These are phyloP conservation scores for Singerocomus inundabilis DNA, from an alignment of 1,284 basidiomycete species.

Conservation along the genomic window DNA sequence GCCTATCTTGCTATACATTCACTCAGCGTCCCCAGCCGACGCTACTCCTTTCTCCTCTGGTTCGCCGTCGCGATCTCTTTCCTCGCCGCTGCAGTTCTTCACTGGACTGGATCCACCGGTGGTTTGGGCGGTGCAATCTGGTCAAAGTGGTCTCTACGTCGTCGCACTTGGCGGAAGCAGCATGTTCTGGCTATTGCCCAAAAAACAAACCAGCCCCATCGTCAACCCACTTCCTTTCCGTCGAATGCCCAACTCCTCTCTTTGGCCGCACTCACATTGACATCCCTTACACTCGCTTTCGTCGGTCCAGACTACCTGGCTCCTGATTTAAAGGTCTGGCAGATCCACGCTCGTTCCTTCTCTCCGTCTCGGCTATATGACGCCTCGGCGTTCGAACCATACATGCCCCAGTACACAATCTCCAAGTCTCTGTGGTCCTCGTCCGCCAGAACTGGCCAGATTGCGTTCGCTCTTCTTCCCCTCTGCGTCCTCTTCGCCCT, in stretches of 20 bases:
- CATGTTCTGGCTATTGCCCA: slow-evolving; percentile 13
- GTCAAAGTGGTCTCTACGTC: slow-evolving; percentile 54
- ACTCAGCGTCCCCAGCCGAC: slow-evolving; percentile 48
- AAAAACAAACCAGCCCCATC: slow-evolving; percentile 35
- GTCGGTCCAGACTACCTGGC: slow-evolving; percentile 76
- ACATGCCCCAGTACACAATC: slow-evolving; percentile 60
- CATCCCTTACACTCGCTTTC: slow-evolving; percentile 48
- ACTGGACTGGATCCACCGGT: slow-evolving; percentile 41
- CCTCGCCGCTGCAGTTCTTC: slow-evolving; percentile 40
- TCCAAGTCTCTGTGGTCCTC: slow-evolving; percentile 77
- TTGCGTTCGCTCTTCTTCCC: slow-evolving; percentile 78
- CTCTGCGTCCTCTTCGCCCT: slow-evolving; percentile 76
- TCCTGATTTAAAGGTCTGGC: slow-evolving; percentile 51
- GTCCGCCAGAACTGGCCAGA: slow-evolving; percentile 70
- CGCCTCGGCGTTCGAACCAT: slow-evolving; percentile 32
- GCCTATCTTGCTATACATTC: slow-evolving; percentile 56
- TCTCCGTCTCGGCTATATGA: slow-evolving; percentile 24
- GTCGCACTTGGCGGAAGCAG: slow-evolving; percentile 45
- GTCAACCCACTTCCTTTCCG: slow-evolving; percentile 52
- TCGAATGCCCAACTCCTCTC: slow-evolving; percentile 61
- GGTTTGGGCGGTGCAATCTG: slow-evolving; percentile 48
- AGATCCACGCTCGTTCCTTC: slow-evolving; percentile 24
- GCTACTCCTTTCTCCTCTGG: slow-evolving; percentile 59
- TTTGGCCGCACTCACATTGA: slow-evolving; percentile 42
- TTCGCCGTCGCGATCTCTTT: slow-evolving; percentile 44